Evolutionary conservation across 257 asterid species (phyloP).

Genomic region (Knoxia roxburghii): DNA sequence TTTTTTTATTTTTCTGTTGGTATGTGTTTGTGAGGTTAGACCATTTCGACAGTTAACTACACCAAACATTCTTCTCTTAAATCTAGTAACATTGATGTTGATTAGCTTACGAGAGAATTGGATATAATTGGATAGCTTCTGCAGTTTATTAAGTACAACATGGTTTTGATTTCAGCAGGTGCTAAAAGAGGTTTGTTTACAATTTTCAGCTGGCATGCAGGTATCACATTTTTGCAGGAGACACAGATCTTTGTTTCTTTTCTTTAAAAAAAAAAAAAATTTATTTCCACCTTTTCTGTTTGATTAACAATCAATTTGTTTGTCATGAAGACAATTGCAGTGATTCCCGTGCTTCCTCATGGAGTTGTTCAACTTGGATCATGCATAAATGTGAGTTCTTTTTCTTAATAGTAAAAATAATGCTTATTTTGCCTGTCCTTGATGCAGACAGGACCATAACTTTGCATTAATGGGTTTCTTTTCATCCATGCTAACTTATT

Average conservation of each 20-base stretch:
- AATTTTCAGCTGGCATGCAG: slow-evolving; percentile 90
- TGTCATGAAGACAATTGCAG: slow-evolving; percentile 66
- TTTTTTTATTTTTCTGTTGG: background rate
- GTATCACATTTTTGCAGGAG: slow-evolving; percentile 26
- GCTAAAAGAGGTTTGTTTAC: slow-evolving; percentile 56
- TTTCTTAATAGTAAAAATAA: background rate
- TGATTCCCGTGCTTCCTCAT: slow-evolving; percentile 84
- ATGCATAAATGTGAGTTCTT: slow-evolving; percentile 34
- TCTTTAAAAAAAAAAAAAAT: too few relatives aligned
- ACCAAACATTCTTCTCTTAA: background rate
- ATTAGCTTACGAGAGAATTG: background rate
- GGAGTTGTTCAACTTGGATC: slow-evolving; percentile 97
- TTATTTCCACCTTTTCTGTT: too few relatives aligned
- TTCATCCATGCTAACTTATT: background rate
- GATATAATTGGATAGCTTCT: background rate
- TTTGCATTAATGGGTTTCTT: background rate
- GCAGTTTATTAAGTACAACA: slow-evolving; percentile 1
- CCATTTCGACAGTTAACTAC: background rate
- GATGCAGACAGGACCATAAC: background rate
- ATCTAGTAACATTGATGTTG: background rate
- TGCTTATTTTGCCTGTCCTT: background rate
- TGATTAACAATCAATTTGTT: background rate
- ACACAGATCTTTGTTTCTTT: background rate
- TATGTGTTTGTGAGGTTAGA: background rate
- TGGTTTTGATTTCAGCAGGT: slow-evolving; percentile 41